A percentile compares a stretch with the other conserved stretches of the same genome.
Evolutionary conservation across 257 asterid species (phyloP).

Genomic region (Perilla frutescens): DNA sequence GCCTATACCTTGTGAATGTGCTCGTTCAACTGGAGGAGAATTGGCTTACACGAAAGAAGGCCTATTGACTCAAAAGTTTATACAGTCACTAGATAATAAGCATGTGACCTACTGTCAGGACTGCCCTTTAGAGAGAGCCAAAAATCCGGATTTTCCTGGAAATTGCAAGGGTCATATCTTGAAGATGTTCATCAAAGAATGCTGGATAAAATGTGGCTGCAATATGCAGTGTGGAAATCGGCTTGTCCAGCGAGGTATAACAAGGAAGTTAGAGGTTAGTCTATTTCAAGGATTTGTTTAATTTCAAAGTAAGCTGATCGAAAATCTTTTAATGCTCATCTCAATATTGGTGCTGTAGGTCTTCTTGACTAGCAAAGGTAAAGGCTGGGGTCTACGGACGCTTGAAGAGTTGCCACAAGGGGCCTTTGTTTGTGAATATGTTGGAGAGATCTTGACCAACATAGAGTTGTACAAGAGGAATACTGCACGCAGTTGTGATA

Average conservation of each 20-base stretch:
- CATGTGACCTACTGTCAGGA: slow-evolving; percentile 54
- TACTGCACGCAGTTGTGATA: slow-evolving; percentile 28
- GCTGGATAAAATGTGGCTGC: slow-evolving; percentile 93
- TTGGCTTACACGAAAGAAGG: slow-evolving; percentile 75
- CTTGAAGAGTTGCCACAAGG: slow-evolving; percentile 79
- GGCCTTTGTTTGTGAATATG: slow-evolving; percentile 72
- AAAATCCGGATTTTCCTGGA: slow-evolving; percentile 41
- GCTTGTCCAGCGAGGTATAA: slow-evolving; percentile 79
- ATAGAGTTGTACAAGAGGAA: slow-evolving; percentile 63
- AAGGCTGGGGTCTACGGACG: slow-evolving; percentile 86
- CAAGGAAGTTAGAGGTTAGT: slow-evolving; percentile 73
- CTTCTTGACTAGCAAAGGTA: slow-evolving; percentile 57
- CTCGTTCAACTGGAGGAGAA: slow-evolving; percentile 81
- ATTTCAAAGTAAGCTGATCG: neutral
- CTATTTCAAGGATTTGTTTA: neutral
- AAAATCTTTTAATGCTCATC: neutral
- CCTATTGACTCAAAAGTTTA: slow-evolving; percentile 53
- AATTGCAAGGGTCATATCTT: slow-evolving; percentile 67
- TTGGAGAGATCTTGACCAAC: slow-evolving; percentile 73
- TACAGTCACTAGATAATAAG: slow-evolving; percentile 48
- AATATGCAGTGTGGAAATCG: slow-evolving; percentile 75
- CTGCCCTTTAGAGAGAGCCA: slow-evolving; percentile 85
- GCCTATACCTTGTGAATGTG: slow-evolving; percentile 75
- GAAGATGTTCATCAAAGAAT: slow-evolving; percentile 78
- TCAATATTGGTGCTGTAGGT: slow-evolving; percentile 48